Percentiles rank a stretch among this genome's conserved stretches.
Conservation (phyloP, 768 basidiomycete genomes). For the Boletus edulis region DNA sequence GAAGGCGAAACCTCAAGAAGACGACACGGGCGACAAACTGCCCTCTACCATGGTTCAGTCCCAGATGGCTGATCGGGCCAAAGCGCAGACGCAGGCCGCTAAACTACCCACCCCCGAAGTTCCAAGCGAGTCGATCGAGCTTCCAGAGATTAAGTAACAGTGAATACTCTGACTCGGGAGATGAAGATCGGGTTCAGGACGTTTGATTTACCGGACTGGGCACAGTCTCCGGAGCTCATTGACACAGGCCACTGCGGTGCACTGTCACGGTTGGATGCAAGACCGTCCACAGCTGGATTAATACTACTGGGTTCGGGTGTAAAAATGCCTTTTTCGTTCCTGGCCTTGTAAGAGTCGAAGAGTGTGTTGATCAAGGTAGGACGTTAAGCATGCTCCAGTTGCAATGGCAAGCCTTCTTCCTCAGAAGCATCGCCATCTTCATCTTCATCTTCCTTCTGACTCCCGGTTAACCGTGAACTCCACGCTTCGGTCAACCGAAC, state of each 20-base stretch:
- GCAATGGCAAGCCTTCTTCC: constrained; percentile 15
- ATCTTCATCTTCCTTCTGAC: constrained; percentile 9
- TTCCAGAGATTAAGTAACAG: constrained; percentile 96
- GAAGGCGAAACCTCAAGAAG: constrained; percentile 46
- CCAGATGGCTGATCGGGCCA: constrained; percentile 70
- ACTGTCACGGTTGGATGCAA: too few species aligned
- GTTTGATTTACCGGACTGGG: constrained; percentile 84
- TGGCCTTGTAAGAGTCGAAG: too few species aligned
- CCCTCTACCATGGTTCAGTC: constrained; percentile 63
- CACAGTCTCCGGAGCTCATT: constrained; percentile 87
- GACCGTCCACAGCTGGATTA: too few species aligned
- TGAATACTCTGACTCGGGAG: constrained; percentile 96
- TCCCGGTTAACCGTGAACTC: constrained; percentile 21
- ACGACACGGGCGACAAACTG: constrained; percentile 46
- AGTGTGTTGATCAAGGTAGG: neutral
- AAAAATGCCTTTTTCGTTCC: too few species aligned
- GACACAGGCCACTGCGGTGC: too few species aligned
- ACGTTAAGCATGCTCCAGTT: constrained; percentile 2
- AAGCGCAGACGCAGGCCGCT: constrained; percentile 64
- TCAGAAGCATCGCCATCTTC: constrained; percentile 1
- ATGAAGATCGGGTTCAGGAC: constrained; percentile 74
- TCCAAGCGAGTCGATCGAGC: constrained; percentile 79
- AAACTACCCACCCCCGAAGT: constrained; percentile 46
- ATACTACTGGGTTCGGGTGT: too few species aligned
- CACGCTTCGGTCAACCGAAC: constrained; percentile 37